Evolutionary conservation across 2,329 filamentous ascomycete species (phyloP).

Genomic region (Alternaria novae-zelandiae): DNA sequence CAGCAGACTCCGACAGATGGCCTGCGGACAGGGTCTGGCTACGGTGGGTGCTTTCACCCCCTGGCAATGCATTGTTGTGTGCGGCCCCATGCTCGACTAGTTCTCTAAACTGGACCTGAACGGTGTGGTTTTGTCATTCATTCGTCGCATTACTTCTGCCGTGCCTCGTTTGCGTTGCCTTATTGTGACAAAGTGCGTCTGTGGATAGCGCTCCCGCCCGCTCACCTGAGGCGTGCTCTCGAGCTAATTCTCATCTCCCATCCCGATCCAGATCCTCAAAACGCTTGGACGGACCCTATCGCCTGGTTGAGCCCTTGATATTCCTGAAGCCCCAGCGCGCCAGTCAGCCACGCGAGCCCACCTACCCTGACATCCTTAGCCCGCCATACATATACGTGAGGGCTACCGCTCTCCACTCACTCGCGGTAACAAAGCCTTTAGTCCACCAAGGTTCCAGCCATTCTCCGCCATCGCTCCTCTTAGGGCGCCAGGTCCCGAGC

Average conservation of each 20-base stretch:
- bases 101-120: constrained; percentile 42
- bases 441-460: constrained; percentile 54
- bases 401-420: constrained; percentile 50
- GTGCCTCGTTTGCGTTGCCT: constrained; percentile 49
- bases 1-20: constrained; percentile 45
- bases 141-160: constrained; percentile 46
- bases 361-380: constrained; percentile 48
- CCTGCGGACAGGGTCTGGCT: constrained; percentile 44
- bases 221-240: constrained; percentile 46
- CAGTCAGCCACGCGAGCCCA: constrained; percentile 52
- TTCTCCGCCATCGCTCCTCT: constrained; percentile 53
- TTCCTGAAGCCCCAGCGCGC: constrained; percentile 42
- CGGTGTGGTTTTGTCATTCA: constrained; percentile 47
- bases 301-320: constrained; percentile 48
- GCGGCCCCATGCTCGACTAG: constrained; percentile 41
- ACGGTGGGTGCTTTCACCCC: constrained; percentile 42
- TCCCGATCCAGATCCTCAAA: constrained; percentile 50
- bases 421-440: constrained; percentile 47
- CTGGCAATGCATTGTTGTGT: constrained; percentile 42
- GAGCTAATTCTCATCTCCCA: constrained; percentile 42
- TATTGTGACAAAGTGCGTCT: constrained; percentile 46
- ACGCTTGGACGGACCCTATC: constrained; percentile 52
- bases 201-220: constrained; percentile 45
- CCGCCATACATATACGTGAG: constrained; percentile 53
- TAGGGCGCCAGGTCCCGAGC: constrained; percentile 54